A percentile compares a stretch with the other conserved stretches of the same genome.
Evolutionary conservation across 305 asterid species (phyloP).

Genomic region (Fraxinus platypoda): DNA sequence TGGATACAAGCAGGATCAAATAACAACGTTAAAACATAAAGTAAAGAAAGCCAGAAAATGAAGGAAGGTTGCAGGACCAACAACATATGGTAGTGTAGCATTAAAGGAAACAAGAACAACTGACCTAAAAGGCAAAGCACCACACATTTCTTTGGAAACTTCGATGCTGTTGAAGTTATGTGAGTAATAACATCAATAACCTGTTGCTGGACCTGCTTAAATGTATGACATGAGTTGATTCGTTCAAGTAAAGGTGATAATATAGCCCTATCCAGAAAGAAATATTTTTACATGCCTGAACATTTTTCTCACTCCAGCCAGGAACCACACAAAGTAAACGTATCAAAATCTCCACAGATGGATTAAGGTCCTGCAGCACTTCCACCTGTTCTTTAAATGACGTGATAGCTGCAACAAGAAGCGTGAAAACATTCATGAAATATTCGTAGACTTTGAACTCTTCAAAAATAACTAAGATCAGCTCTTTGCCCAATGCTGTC

Average conservation of each 20-base stretch:
- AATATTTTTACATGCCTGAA: conserved; percentile 59
- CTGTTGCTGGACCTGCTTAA: conserved; percentile 94
- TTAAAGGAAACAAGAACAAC: conserved; percentile 23
- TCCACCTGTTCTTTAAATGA: conserved; percentile 94
- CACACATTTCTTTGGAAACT: conserved; percentile 90
- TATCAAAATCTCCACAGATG: conserved; percentile 79
- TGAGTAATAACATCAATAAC: conserved; percentile 72
- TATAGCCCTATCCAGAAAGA: conserved; percentile 12
- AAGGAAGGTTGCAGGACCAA: neutral
- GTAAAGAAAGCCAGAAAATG: neutral
- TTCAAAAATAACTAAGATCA: neutral
- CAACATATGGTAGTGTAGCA: neutral
- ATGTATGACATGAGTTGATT: conserved; percentile 26
- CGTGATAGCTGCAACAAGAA: conserved; percentile 70
- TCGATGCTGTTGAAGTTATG: conserved; percentile 79
- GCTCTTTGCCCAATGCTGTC: neutral
- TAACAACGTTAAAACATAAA: neutral
- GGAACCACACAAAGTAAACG: conserved; percentile 93
- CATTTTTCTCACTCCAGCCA: conserved; percentile 98
- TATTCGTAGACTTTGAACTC: neutral
- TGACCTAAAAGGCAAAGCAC: conserved; percentile 87
- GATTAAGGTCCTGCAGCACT: conserved; percentile 56
- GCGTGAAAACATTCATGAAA: conserved; percentile 20
- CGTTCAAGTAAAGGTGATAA: conserved; percentile 17
- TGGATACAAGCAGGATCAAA: conserved; percentile 9